Percentiles rank a stretch among this genome's conserved stretches.
phyloP scores from a whole-genome alignment of 805 yeast species.

The Yueomyces sinensis region DNA sequence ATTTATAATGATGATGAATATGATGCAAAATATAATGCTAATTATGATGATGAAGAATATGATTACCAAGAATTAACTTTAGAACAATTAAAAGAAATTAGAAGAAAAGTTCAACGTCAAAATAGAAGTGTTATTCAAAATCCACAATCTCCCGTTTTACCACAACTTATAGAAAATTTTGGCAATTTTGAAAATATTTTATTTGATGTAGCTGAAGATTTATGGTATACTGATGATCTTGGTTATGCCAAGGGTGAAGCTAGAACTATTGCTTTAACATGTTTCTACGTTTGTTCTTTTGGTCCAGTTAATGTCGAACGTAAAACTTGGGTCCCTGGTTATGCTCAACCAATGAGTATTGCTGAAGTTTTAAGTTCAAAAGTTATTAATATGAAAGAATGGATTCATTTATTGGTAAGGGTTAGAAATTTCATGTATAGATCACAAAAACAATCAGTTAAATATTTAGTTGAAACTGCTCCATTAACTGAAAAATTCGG shows the following conservation, averaged over 20 bases:
- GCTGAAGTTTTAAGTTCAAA: neutral
- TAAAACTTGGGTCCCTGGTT: neutral
- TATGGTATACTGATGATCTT: neutral
- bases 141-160: neutral
- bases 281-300: neutral
- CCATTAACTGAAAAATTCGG: neutral
- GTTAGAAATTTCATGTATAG: neutral
- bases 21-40: neutral
- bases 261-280: neutral
- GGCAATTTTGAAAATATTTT: neutral
- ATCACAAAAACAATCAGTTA: neutral
- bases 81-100: neutral
- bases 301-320: neutral
- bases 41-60: neutral
- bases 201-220: neutral
- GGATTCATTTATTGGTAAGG: neutral
- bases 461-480: neutral
- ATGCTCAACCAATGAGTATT: neutral
- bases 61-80: neutral
- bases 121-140: neutral
- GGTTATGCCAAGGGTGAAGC: neutral
- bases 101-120: neutral
- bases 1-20: neutral
- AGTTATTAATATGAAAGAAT: neutral
- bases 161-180: neutral